Base-by-base conservation (phyloP, 2,329 filamentous ascomycete species). In the Verticillium isaacii region DNA sequence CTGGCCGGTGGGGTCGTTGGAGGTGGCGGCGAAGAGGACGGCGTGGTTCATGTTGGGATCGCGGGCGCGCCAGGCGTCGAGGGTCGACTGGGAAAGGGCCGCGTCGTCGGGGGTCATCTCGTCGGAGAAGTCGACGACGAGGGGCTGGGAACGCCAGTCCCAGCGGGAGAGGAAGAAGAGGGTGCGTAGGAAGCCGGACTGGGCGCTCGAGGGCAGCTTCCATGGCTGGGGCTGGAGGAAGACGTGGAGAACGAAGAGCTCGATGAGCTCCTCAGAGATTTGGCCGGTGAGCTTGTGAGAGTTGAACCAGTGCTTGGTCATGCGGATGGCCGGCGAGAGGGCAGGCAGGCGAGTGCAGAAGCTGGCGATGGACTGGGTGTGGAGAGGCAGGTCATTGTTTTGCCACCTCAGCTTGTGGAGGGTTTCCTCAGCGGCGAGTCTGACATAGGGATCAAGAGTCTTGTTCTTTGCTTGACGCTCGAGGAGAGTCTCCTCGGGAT, bases 251-350 rank as follows among this genome's bases (percentile, higher is more conserved):
- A 89, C 90, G 57, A 97, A 78, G 17, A 99, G 84, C 76, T 99
- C 95, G 63, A 97, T 84, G 56, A 97, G 79, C 72, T 96, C 92
- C 37, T 92, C 87, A 34, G 84, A 82, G 67, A 98, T 82, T 73
- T 97, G 91, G 15, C 82, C 83, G 4, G 85, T 80, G 9, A 99
- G 85, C 67, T 96, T 88, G 73, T 99, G 95, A 2, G 85, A 83
- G 66, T 86, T 84, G 74, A 97, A 95, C 95, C 95, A 99, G 70
- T 88, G 85, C 78, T 98, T 98, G 55, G 91, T 82, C 2, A 98
- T 80, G 19, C 94, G 88, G 64, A 97, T 91, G 0, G 93, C 89
- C 2, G 89, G 86, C 0, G 93, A 96, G 7, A 99, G 80, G 1
- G 92, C 83, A 1, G 89, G 89, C 67, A 92, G 89, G 3, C 92